Evolutionary conservation across 345 rosid species (phyloP).

Genomic region (Linum tenue): DNA sequence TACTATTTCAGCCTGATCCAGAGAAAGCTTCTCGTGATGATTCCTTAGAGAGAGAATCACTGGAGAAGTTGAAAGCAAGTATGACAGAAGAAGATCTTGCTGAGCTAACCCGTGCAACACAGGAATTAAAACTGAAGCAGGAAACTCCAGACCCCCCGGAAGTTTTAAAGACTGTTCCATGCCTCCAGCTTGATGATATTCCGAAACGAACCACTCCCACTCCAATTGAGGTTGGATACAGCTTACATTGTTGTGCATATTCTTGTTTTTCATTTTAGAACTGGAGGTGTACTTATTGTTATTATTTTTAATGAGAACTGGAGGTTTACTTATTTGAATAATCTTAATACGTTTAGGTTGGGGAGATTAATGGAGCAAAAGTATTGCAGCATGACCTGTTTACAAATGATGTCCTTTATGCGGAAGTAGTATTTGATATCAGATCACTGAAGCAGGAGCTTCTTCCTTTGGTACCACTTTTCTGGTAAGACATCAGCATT

Average conservation of each 20-base stretch:
- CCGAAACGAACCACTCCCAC: constrained; percentile 73
- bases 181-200: constrained; percentile 69
- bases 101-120: constrained; percentile 78
- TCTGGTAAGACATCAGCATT: constrained; percentile 54
- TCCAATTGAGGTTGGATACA: constrained; percentile 59
- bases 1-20: constrained; percentile 68
- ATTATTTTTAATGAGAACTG: too few relatives aligned
- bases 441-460: constrained; percentile 78
- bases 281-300: too few relatives aligned
- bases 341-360: constrained; percentile 39
- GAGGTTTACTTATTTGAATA: too few relatives aligned
- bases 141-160: constrained; percentile 96
- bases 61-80: constrained; percentile 59
- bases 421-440: constrained; percentile 84
- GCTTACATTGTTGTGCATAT: constrained; percentile 10
- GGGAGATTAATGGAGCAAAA: constrained; percentile 74
- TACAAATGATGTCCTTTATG: constrained; percentile 85
- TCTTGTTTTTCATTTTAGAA: not conserved
- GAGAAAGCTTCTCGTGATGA: constrained; percentile 81
- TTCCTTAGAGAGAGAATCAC: constrained; percentile 61
- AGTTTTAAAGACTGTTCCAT: constrained; percentile 73
- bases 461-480: constrained; percentile 86
- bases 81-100: constrained; percentile 95
- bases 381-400: constrained; percentile 88
- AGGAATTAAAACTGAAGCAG: constrained; percentile 75